Percentiles rank a stretch among this genome's conserved stretches.
Conservation (phyloP, 1,284 basidiomycete species). For the Grifola frondosa region DNA sequence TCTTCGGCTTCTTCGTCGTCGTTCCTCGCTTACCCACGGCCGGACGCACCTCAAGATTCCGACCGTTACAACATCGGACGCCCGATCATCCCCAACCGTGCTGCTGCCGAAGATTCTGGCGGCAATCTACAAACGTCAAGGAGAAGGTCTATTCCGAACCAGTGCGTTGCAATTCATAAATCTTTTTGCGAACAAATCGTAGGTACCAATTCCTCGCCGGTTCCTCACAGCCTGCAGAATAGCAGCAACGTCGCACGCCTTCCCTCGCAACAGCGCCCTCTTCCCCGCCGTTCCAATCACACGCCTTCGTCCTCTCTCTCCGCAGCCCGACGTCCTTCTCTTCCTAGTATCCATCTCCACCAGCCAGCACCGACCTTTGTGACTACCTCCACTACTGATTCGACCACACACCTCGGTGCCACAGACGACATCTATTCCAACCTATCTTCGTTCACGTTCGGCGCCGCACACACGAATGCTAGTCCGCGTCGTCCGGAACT, state of each 20-base stretch:
- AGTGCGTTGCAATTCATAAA: conserved; percentile 24
- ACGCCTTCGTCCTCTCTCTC: conserved; percentile 23
- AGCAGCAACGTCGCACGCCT: conserved; percentile 23
- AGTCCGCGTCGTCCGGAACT: conserved; percentile 23
- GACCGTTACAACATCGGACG: conserved; percentile 27
- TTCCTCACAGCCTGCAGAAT: conserved; percentile 15
- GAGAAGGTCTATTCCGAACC: conserved; percentile 29
- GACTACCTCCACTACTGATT: conserved; percentile 14
- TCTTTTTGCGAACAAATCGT: background rate
- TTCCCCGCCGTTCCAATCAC: conserved; percentile 27
- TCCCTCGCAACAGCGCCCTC: conserved; percentile 19
- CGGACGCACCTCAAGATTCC: conserved; percentile 26
- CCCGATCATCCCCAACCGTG: conserved; percentile 24
- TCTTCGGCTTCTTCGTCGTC: conserved; percentile 23
- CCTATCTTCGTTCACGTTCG: conserved; percentile 41
- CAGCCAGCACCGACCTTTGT: conserved; percentile 16
- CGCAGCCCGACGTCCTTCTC: conserved; percentile 24
- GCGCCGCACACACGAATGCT: conserved; percentile 29
- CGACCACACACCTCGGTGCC: conserved; percentile 12
- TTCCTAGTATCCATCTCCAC: conserved; percentile 29
- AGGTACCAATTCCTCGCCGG: background rate
- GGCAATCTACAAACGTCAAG: conserved; percentile 20
- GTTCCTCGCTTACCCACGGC: conserved; percentile 23
- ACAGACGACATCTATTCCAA: conserved; percentile 39
- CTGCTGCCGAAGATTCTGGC: conserved; percentile 21